Evolutionary conservation across 257 asterid genomes (phyloP).

Genomic region (Plantago elongata): DNA sequence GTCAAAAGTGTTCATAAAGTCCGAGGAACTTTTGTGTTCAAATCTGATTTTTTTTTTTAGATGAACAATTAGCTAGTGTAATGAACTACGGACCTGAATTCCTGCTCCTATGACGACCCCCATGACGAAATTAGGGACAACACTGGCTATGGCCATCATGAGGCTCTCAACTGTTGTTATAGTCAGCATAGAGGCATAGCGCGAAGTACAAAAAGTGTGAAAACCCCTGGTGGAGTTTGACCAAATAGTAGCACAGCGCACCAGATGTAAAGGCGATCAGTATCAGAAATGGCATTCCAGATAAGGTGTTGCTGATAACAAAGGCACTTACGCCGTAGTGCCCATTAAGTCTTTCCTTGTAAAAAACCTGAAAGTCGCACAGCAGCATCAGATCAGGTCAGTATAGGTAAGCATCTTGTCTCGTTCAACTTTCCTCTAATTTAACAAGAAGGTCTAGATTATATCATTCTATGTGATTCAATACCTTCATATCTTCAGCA

Average conservation of each 20-base stretch:
- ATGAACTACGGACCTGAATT: slow-evolving; percentile 49
- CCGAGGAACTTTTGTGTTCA: neutral
- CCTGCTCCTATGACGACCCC: slow-evolving; percentile 97
- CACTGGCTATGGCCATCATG: slow-evolving; percentile 96
- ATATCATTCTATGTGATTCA: neutral
- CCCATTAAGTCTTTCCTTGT: slow-evolving; percentile 88
- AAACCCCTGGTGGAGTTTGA: slow-evolving; percentile 82
- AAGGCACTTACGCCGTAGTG: slow-evolving; percentile 95
- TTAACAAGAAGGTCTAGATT: neutral
- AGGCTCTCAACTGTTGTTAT: slow-evolving; percentile 97
- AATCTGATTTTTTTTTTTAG: too few relatives aligned
- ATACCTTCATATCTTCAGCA: slow-evolving; percentile 96
- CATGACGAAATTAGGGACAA: slow-evolving; percentile 91
- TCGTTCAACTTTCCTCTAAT: neutral
- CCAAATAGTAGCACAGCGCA: slow-evolving; percentile 93
- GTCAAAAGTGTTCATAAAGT: neutral
- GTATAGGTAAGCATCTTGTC: neutral
- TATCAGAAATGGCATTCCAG: slow-evolving; percentile 85
- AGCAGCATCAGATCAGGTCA: neutral
- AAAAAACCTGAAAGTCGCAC: slow-evolving; percentile 57
- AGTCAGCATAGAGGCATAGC: slow-evolving; percentile 69
- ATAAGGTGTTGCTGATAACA: slow-evolving; percentile 86
- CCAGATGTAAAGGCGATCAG: slow-evolving; percentile 79
- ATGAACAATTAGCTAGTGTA: too few relatives aligned
- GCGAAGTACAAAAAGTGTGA: slow-evolving; percentile 77